Evolutionary conservation across 441 rosid genomes (phyloP).

Genomic region (Aquilaria agallochum): DNA sequence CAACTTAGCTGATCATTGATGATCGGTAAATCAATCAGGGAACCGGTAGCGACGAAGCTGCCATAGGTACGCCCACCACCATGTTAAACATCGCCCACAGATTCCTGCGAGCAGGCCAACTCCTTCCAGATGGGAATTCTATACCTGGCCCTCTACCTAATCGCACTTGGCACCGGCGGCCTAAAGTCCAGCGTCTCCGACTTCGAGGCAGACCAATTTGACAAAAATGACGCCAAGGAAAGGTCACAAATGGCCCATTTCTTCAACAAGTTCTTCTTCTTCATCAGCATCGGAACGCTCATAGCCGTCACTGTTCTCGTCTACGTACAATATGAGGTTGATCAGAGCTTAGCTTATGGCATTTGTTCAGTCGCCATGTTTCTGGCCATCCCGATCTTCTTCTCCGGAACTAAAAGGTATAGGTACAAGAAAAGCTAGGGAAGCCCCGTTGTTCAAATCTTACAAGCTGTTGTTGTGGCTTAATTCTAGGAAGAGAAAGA

Average conservation of each 20-base stretch:
- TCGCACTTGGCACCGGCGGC: constrained; percentile 92
- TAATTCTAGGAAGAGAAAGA: constrained; percentile 38
- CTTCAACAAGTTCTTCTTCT: constrained; percentile 84
- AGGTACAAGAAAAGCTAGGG: constrained; percentile 75
- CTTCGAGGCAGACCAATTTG: constrained; percentile 89
- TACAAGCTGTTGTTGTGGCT: constrained; percentile 63
- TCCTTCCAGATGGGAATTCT: constrained; percentile 72
- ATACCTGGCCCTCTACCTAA: constrained; percentile 59
- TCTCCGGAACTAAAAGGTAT: constrained; percentile 58
- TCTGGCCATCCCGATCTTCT: constrained; percentile 47
- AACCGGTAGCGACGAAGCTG: constrained; percentile 55
- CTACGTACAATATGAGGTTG: constrained; percentile 80
- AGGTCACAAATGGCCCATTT: constrained; percentile 77
- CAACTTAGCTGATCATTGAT: too few species aligned
- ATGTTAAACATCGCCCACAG: constrained; percentile 27
- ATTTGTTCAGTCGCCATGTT: constrained; percentile 74
- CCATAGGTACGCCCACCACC: constrained; percentile 68
- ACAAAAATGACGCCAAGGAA: constrained; percentile 75
- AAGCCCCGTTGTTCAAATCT: constrained; percentile 82
- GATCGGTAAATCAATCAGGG: constrained; percentile 38
- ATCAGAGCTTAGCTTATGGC: constrained; percentile 81
- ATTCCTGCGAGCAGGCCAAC: constrained; percentile 46
- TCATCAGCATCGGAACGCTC: constrained; percentile 73
- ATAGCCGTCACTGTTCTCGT: constrained; percentile 88
- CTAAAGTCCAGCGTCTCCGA: constrained; percentile 93